phyloP scores from a whole-genome alignment of 345 rosid genomes.

The Euclidium syriacum region DNA sequence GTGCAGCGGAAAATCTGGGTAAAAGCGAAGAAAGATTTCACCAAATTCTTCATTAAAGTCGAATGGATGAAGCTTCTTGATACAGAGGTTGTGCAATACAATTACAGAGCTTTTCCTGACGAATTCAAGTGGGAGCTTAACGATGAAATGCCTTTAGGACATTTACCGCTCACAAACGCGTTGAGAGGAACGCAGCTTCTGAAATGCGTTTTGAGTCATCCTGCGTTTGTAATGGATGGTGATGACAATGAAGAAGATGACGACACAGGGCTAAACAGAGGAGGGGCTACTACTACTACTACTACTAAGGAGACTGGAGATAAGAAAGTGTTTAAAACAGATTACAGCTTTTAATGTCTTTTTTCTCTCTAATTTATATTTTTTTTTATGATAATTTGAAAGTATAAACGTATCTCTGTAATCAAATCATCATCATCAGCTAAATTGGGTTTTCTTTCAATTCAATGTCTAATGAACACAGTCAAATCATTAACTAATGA shows the following conservation, averaged over 20 bases:
- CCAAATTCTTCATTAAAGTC: constrained; percentile 60
- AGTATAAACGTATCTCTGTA: constrained; percentile 22
- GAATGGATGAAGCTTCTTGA: constrained; percentile 98
- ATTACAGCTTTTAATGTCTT: constrained; percentile 51
- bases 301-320: constrained; percentile 29
- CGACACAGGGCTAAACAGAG: constrained; percentile 17
- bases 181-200: constrained; percentile 80
- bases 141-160: constrained; percentile 75
- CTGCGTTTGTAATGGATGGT: constrained; percentile 54
- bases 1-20: constrained; percentile 69
- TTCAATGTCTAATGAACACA: background rate
- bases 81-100: constrained; percentile 75
- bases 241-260: constrained; percentile 26
- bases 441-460: background rate
- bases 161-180: constrained; percentile 90
- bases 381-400: background rate
- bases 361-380: background rate
- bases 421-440: constrained; percentile 15
- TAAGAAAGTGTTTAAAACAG: constrained; percentile 44
- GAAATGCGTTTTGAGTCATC: constrained; percentile 63
- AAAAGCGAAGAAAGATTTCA: constrained; percentile 62
- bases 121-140: constrained; percentile 83
- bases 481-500: background rate
- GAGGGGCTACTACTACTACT: background rate
- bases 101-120: constrained; percentile 76